A percentile compares a stretch with the other conserved stretches of the same genome.
Conservation (phyloP, 2,329 filamentous ascomycete genomes). For the Fusarium sp. region DNA sequence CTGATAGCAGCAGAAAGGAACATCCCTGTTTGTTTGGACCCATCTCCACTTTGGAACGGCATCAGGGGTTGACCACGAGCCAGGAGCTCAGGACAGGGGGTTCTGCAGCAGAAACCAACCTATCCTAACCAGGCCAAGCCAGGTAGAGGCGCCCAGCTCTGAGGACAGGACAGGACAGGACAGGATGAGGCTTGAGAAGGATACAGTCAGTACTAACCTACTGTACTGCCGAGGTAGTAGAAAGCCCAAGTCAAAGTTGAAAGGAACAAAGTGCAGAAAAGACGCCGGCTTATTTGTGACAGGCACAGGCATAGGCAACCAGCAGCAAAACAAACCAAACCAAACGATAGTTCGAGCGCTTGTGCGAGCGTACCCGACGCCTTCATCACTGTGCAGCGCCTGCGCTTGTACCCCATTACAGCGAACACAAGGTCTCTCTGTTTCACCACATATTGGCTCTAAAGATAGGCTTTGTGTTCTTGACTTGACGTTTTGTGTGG, state of each 20-base stretch:
- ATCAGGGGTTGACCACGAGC: constrained; percentile 22
- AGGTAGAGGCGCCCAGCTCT: constrained; percentile 1
- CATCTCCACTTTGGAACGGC: constrained; percentile 14
- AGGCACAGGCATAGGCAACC: not conserved
- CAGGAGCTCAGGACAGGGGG: constrained; percentile 14
- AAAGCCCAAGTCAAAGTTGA: not conserved
- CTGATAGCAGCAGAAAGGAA: constrained; percentile 19
- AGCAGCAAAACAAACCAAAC: not conserved
- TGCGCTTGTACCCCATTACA: not conserved
- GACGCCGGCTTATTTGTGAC: constrained; percentile 19
- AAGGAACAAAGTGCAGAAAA: not conserved
- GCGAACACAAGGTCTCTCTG: constrained; percentile 4
- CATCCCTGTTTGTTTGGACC: constrained; percentile 20
- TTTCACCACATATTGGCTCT: constrained; percentile 35
- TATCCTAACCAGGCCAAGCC: constrained; percentile 25
- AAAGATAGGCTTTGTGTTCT: constrained; percentile 29
- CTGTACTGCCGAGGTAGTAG: not conserved
- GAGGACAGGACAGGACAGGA: not conserved
- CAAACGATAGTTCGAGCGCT: constrained; percentile 5
- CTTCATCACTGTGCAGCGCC: not conserved
- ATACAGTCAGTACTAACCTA: not conserved
- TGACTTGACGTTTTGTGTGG: constrained; percentile 1
- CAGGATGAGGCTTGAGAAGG: not conserved
- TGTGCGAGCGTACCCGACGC: not conserved
- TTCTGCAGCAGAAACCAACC: constrained; percentile 24